Conservation (phyloP, 768 basidiomycete genomes). For the Podaxis sp. region DNA sequence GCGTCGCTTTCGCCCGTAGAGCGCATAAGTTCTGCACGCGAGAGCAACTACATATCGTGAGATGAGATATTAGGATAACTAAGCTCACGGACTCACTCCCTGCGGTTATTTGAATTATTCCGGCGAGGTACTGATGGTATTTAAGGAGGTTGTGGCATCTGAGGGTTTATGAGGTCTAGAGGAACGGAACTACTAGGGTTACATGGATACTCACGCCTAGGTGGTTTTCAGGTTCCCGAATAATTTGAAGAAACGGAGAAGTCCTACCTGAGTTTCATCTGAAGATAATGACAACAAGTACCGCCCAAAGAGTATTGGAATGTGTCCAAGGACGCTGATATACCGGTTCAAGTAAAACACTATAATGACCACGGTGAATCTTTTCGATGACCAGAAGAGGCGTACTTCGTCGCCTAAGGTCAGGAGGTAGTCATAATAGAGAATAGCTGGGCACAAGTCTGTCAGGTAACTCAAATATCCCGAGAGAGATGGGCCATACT, state of each 20-base stretch:
- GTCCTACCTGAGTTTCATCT: not conserved
- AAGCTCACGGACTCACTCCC: constrained; percentile 23
- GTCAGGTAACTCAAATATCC: not conserved
- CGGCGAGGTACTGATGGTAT: constrained; percentile 26
- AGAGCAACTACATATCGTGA: constrained; percentile 15
- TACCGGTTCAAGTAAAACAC: constrained; percentile 49
- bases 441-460: constrained; percentile 27
- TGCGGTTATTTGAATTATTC: constrained; percentile 32
- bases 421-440: constrained; percentile 51
- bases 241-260: not conserved
- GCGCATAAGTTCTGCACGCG: constrained; percentile 34
- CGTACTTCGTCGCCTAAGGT: constrained; percentile 44
- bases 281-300: constrained; percentile 24
- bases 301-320: constrained; percentile 35
- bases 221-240: not conserved
- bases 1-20: constrained; percentile 32
- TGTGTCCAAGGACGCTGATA: constrained; percentile 36
- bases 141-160: constrained; percentile 21
- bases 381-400: constrained; percentile 40
- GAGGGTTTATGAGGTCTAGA: not conserved
- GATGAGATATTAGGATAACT: not conserved
- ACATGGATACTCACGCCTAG: constrained; percentile 1
- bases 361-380: constrained; percentile 31
- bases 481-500: not conserved
- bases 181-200: not conserved